Conservation (phyloP, 495 filamentous ascomycete species). For the Podospora conica region DNA sequence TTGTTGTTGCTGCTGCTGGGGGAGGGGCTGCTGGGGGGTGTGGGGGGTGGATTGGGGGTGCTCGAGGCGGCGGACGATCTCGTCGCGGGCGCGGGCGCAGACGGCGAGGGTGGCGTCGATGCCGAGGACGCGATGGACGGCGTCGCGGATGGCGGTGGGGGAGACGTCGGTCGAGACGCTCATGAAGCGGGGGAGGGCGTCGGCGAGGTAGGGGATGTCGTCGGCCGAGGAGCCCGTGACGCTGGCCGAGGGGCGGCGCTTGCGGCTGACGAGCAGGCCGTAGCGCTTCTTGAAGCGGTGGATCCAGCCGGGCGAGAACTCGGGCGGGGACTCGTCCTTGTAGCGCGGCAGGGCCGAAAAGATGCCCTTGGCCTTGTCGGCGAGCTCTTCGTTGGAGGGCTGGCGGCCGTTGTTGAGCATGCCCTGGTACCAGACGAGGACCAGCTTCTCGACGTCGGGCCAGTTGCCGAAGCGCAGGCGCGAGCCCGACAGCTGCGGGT, state of each 20-base stretch:
- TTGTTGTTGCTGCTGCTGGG: constrained; percentile 2
- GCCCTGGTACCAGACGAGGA: constrained; percentile 46
- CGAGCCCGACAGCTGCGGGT: constrained; percentile 45
- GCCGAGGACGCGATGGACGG: constrained; percentile 40
- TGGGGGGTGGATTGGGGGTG: constrained; percentile 23
- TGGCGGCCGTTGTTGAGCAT: constrained; percentile 39
- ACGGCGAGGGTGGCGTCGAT: constrained; percentile 40
- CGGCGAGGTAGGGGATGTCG: constrained; percentile 45
- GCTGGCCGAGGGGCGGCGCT: constrained; percentile 35
- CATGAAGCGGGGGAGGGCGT: constrained; percentile 45
- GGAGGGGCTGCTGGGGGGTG: constrained; percentile 19
- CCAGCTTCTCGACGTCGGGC: constrained; percentile 50
- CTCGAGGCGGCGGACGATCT: constrained; percentile 40
- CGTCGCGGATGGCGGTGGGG: constrained; percentile 42
- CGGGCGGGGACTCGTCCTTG: constrained; percentile 43
- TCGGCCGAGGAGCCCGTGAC: constrained; percentile 37
- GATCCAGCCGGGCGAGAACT: constrained; percentile 51
- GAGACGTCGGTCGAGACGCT: constrained; percentile 40
- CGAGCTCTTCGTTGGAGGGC: constrained; percentile 47
- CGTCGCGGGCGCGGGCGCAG: constrained; percentile 46
- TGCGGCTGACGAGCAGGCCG: constrained; percentile 43
- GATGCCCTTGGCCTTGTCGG: constrained; percentile 46
- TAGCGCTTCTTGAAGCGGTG: constrained; percentile 51
- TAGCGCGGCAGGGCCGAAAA: constrained; percentile 44
- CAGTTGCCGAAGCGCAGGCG: constrained; percentile 49